Evolutionary conservation across 768 basidiomycete species (phyloP), one percentile per base, ranked within the genome.

Genomic region (Crassisporium funariophilum): DNA sequence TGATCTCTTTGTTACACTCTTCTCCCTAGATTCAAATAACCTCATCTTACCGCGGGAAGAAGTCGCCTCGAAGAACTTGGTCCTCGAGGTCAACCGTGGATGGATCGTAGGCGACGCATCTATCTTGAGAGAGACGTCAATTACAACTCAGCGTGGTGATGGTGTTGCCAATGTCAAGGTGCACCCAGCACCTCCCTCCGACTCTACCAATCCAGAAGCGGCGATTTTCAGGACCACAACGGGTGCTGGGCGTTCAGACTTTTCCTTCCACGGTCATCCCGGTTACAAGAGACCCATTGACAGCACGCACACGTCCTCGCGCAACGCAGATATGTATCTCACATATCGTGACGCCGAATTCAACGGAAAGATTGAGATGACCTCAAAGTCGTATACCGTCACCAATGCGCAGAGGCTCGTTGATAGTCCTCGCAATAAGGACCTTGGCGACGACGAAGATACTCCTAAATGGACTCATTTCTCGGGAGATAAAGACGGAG

Each of bases 41-140:
- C 66, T 84, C 61, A 70, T 83, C 36, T 63, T 79, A 13, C 71
- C 78, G 4, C 63, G 65, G 49, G 55, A 66, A 22, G 64, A 67
- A 45, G 52, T 84, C 38, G 35, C 40, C 17, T 68, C 78, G 4
- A 61, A 70, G 25, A 50, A 64, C 11, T 52, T 75, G 49, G 48
- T 58, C n/a, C 62, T 81, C 22, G 77, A 81, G 55, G 64, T 79
- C 3, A 72, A 61, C 53, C 65, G 75, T 33, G 83, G 81, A 17
- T 84, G 78, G 75, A 74, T 84, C 39, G 79, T 81, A n/a, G 82
- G 83, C 19, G 78, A 79, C 41, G 72, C 74, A 33, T 61, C 75
- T n/a, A 63, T 79, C 52, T 66, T 70, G 15, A 63, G 73, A 22
- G 60, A 59, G 45, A 70, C 75, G 3, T 53, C 58, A 15, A 63